Conservation (phyloP, 1,284 basidiomycete species). For the Fomitopsis betulina region DNA sequence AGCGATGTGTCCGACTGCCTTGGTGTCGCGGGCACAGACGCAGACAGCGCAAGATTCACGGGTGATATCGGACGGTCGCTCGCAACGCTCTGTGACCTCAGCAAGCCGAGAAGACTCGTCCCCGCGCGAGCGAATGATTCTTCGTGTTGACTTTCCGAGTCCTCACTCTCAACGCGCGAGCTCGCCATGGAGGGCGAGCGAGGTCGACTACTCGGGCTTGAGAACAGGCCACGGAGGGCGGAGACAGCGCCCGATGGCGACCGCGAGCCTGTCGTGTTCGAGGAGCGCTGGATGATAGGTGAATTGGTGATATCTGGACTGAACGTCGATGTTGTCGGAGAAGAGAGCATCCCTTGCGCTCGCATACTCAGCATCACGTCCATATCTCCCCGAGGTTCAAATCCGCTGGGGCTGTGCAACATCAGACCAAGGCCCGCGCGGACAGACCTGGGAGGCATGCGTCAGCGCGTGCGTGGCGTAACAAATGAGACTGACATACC, state of each 20-base stretch:
- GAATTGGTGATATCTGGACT: slow-evolving; percentile 5
- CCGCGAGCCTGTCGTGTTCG: slow-evolving; percentile 2
- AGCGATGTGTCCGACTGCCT: slow-evolving; percentile 9
- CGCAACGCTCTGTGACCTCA: slow-evolving; percentile 34
- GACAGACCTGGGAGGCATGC: slow-evolving; percentile 44
- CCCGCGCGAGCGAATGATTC: slow-evolving; percentile 54
- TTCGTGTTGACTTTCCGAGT: slow-evolving; percentile 25
- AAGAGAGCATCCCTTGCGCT: slow-evolving; percentile 48
- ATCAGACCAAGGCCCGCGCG: slow-evolving; percentile 59
- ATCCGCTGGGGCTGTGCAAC: slow-evolving; percentile 33
- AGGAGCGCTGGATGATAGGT: slow-evolving; percentile 13
- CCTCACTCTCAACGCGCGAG: slow-evolving; percentile 33
- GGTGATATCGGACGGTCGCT: slow-evolving; percentile 22
- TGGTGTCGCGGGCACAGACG: slow-evolving; percentile 11
- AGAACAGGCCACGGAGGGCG: slow-evolving; percentile 54
- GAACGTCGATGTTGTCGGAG: slow-evolving; percentile 11
- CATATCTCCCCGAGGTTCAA: slow-evolving; percentile 70
- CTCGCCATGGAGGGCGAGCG: slow-evolving; percentile 45
- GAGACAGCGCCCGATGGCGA: slow-evolving; percentile 32
- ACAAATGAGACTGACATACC: slow-evolving; percentile 36
- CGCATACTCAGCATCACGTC: slow-evolving; percentile 80
- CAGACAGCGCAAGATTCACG: slow-evolving; percentile 14
- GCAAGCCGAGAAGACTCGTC: slow-evolving; percentile 48
- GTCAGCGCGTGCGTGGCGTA: background rate
- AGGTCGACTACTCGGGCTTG: slow-evolving; percentile 36